Base-by-base conservation (phyloP, 257 asterid species). In the Solanum tacnaense region DNA sequence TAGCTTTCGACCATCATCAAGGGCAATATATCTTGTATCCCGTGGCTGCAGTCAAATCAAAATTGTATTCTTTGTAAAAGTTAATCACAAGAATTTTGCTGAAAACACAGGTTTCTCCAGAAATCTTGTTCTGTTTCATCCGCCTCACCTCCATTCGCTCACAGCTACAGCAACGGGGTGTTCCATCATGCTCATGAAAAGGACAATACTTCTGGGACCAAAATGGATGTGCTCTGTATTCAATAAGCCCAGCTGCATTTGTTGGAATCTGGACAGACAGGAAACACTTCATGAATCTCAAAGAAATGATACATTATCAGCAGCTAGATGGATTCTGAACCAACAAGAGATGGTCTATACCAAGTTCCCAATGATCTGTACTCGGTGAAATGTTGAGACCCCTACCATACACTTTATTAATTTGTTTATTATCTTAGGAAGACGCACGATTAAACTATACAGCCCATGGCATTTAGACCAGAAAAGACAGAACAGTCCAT, bases 131-230 rank as follows among this genome's bases (percentile, higher is more conserved):
- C 76, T 16, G 16, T 46, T 86, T 35, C 72, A 58, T 41, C 84
- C 58, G 58, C 87, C 85, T 82, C 65, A 97, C 99, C 98, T 97
- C 98, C 98, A 96, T 94, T 86, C 98, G 94, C 92, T 97, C 99
- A 79, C 99, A 97, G 91, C 99, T 95, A 89, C 99, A 96, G 91
- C 99, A 97, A 89, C 99, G 96, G 52, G 96, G 95, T 79, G 98
- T 97, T 87, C 99, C 96, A 88, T 97, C 98, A 49, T 93, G 96
- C 93, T 97, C 99, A n/a, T 97, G 98, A 89, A 89, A 90, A 72
- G 99, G 99, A 90, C 99, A 97, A 92, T 97, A 97, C 90, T 96
- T 97, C 90, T 97, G 99, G 88, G 98, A 93, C 99, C 99, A 97
- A 91, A 97, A 96, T 79, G 98, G 99, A 90, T 95, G 98, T 39